Conservation (phyloP, 495 filamentous ascomycete genomes). For the Cercophora samala region DNA sequence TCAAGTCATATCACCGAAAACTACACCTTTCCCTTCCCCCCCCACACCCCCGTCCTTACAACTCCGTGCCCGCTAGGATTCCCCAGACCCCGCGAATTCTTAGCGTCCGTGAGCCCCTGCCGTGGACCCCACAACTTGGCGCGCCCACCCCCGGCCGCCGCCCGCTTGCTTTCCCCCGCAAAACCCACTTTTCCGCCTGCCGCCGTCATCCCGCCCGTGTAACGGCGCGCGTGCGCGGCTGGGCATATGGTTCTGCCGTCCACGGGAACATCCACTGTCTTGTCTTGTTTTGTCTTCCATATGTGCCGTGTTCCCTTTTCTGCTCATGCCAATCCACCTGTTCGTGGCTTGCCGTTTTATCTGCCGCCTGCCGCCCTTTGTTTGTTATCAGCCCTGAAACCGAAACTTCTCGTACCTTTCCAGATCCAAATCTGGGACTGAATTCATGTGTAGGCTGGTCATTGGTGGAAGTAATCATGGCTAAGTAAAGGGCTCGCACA, state of each 20-base stretch:
- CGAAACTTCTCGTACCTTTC: not conserved
- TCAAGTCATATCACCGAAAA: not conserved
- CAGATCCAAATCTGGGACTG: not conserved
- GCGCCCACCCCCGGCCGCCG: too few relatives aligned
- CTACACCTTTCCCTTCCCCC: not conserved
- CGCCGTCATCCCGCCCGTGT: not conserved
- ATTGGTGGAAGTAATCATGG: not conserved
- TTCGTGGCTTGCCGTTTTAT: not conserved
- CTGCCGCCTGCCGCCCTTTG: too few relatives aligned
- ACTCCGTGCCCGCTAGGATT: not conserved
- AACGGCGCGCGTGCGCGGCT: not conserved
- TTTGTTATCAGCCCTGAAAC: not conserved
- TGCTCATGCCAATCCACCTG: not conserved
- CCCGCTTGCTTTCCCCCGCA: not conserved
- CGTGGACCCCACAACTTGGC: not conserved
- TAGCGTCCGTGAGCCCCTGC: not conserved
- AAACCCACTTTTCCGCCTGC: not conserved
- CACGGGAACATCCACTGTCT: too few relatives aligned
- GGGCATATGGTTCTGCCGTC: not conserved
- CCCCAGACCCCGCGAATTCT: not conserved
- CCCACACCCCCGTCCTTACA: not conserved
- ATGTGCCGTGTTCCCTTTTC: not conserved
- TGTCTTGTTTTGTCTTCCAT: not conserved
- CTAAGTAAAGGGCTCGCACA: not conserved
- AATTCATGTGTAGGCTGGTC: not conserved